Base-by-base conservation (phyloP, 2,329 filamentous ascomycete genomes). In the Alternaria metachromatica region DNA sequence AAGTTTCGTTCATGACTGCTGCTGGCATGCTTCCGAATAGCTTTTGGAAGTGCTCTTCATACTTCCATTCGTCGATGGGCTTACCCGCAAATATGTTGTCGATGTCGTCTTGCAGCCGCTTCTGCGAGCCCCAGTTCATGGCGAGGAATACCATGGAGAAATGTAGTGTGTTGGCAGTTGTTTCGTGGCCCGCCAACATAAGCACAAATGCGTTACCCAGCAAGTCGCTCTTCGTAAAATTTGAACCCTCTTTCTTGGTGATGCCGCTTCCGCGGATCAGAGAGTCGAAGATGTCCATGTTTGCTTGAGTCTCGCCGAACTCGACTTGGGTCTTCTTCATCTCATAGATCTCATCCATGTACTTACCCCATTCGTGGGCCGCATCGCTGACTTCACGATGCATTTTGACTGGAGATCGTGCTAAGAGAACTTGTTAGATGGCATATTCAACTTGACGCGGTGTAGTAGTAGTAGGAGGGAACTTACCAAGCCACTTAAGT, bases 161-260 rank as follows among this genome's bases (percentile, higher is more conserved):
- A 80, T 94, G 90, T 43, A 94, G 83, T 5, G 87, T 86, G 77
- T 92, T 93, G 51, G 92, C 92, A 2, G 91, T 91, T 2, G 92
- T 94, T 79, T 96, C 92, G 78, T 96, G 92, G 12, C 92, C 92
- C 0, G 92, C 92, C 2, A 94, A 83, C 64, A 87, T 85, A 64
- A 88, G 81, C 53, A 86, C 83, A 63, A 87, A 87, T 21, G 90
- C 88, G 73, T 94, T 94, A 55, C 91, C 90, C 26, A 92, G 81
- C 62, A 94, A 90, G 59, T 94, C 90, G 64, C 72, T 77, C 51
- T 77, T 78, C 13, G 73, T 62, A 13, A 78, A 26, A 2, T 67
- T 64, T 8, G 65, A 70, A 79, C 81, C 65, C 76, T 71, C 73
- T 23, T 71, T 67, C n/a, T 74, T 71, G 20, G 75, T 69, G 56